These are phyloP conservation scores for Umbelopsis sp. DNA, from an alignment of 192 early-diverging fungal species.

Conservation along the genomic window DNA sequence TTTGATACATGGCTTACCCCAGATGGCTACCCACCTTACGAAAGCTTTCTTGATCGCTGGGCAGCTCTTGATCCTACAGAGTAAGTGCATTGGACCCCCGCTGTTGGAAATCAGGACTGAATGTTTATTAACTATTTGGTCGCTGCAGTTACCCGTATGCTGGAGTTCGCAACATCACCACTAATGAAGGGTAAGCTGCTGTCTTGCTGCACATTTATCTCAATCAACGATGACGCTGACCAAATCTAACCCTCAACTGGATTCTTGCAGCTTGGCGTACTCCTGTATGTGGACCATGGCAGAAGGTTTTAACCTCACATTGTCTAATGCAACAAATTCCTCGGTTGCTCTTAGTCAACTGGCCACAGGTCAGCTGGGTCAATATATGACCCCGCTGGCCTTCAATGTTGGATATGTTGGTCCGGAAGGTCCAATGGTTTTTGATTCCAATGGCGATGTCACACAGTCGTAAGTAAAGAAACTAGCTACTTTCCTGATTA, in stretches of 20 bases:
- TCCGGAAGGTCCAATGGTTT: slow-evolving; percentile 50
- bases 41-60: slow-evolving; percentile 49
- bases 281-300: slow-evolving; percentile 59
- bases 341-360: slow-evolving; percentile 34
- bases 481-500: not conserved
- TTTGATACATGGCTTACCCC: slow-evolving; percentile 50
- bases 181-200: slow-evolving; percentile 47
- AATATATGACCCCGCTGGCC: slow-evolving; percentile 32
- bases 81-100: slow-evolving; percentile 21
- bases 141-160: slow-evolving; percentile 46
- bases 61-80: slow-evolving; percentile 37
- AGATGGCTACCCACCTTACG: slow-evolving; percentile 50
- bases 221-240: not conserved
- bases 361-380: slow-evolving; percentile 38
- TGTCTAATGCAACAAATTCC: slow-evolving; percentile 36
- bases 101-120: too few relatives aligned
- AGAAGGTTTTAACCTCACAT: slow-evolving; percentile 42
- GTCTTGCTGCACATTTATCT: not conserved
- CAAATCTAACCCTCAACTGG: not conserved
- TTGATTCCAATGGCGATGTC: slow-evolving; percentile 49
- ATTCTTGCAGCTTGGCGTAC: slow-evolving; percentile 44
- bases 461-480: slow-evolving; percentile 39
- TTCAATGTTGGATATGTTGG: slow-evolving; percentile 56
- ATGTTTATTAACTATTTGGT: not conserved
- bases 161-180: slow-evolving; percentile 47